Base-by-base conservation (phyloP, 495 filamentous ascomycete species). In the Rostrohypoxylon terebratum region DNA sequence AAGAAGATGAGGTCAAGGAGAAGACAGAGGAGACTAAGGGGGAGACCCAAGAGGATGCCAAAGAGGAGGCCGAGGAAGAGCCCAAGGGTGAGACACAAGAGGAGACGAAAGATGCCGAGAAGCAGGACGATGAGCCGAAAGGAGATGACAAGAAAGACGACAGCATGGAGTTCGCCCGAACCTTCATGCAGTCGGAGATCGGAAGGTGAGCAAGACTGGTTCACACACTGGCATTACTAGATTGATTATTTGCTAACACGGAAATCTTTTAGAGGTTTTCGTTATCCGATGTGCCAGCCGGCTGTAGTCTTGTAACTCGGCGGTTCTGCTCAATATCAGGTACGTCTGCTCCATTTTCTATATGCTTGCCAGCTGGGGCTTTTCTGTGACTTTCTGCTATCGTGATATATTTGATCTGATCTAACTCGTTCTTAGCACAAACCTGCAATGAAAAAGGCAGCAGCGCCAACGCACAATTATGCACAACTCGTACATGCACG, bases 101-200 rank as follows among this genome's bases (percentile, higher is more conserved):
- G 1, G 16, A 48, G 14, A 14, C 21, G 36, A 48, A 44, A 20
- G 60, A 40, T 13, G 3, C 28, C 28, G 61, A 64, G 3, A 48
- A 28, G 3, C 3, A 28, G 28, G 28, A 28, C 6, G 28, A 28
- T 5, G 16, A 33, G 16, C 28, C 7, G 1, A 11, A 18, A 16
- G 14, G n/a, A 3, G 45, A 18, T 3, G 18, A 48, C 4, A 50
- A 13, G 11, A 25, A 28, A 28, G 48, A 40, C 1, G 61, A 55
- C 48, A 53, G 48, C 14, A 53, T 53, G 48, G 23, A 23, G 10
- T 28, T 28, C 14, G 48, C 48, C 48, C 25, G 48, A 53, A 25
- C 48, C 3, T n/a, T 28, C 23, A 23, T 53, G 14, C 21, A 23
- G 21, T 53, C 48, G 13, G 21, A 53, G 7, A 33, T 57, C 18